A percentile compares a stretch with the other conserved stretches of the same genome.
Evolutionary conservation across 495 filamentous ascomycete species (phyloP).

Genomic region (Penicilliopsis zonata): DNA sequence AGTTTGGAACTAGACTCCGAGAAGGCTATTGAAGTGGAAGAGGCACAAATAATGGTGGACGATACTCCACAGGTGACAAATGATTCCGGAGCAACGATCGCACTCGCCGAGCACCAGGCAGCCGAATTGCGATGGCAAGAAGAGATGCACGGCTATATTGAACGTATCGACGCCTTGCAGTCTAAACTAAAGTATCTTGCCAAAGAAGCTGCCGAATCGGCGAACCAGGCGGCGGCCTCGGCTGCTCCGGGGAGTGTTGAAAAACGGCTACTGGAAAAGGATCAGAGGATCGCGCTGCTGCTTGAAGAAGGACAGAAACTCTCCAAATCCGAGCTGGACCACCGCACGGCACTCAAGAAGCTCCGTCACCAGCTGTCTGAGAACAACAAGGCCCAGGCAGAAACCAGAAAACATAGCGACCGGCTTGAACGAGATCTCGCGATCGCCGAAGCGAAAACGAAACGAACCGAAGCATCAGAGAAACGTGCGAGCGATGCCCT

Average conservation of each 20-base stretch:
- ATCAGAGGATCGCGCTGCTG: constrained; percentile 77
- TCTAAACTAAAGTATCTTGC: constrained; percentile 82
- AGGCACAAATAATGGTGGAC: constrained; percentile 8
- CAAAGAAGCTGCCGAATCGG: constrained; percentile 60
- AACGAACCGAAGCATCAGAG: constrained; percentile 54
- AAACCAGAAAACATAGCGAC: constrained; percentile 43
- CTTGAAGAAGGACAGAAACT: constrained; percentile 90
- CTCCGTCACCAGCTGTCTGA: constrained; percentile 56
- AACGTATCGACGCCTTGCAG: constrained; percentile 86
- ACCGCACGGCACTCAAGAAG: constrained; percentile 74
- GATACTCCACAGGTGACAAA: constrained; percentile 6
- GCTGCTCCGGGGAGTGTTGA: constrained; percentile 54
- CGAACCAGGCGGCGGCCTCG: constrained; percentile 47
- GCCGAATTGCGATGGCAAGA: constrained; percentile 57
- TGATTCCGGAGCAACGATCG: constrained; percentile 25
- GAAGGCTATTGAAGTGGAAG: constrained; percentile 5
- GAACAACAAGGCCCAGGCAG: constrained; percentile 34
- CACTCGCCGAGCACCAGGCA: constrained; percentile 44
- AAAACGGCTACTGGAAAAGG: constrained; percentile 73
- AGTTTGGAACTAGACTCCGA: constrained; percentile 3
- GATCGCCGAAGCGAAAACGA: constrained; percentile 44
- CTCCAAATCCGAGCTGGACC: constrained; percentile 71
- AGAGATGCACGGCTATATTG: constrained; percentile 69
- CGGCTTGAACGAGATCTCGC: constrained; percentile 52
- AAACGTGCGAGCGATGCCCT: constrained; percentile 52